Conservation (phyloP, 495 filamentous ascomycete species). For the Chaetomium tenue region DNA sequence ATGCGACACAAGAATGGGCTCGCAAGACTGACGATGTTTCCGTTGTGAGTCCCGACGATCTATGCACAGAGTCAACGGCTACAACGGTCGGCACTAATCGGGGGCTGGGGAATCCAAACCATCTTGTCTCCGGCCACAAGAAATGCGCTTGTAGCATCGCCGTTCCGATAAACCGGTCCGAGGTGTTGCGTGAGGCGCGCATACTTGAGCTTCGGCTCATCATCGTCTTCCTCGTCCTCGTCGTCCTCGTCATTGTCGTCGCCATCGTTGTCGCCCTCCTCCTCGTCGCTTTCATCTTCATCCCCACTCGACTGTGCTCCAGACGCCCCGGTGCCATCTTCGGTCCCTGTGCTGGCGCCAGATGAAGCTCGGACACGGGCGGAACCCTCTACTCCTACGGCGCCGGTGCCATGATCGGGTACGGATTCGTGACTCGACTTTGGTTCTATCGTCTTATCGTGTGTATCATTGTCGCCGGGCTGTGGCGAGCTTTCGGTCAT, state of each 20-base stretch:
- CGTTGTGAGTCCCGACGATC: conserved; percentile 95
- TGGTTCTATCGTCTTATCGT: conserved; percentile 14
- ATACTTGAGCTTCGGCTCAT: conserved; percentile 95
- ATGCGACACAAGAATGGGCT: not conserved
- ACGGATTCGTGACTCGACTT: conserved; percentile 14
- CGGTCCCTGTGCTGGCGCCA: conserved; percentile 9
- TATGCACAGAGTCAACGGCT: conserved; percentile 33
- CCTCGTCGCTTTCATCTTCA: conserved; percentile 22
- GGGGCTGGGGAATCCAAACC: conserved; percentile 51
- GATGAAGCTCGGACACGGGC: conserved; percentile 7
- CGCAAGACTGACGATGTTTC: conserved; percentile 73
- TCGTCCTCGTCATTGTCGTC: conserved; percentile 41
- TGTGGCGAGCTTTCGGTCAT: conserved; percentile 49
- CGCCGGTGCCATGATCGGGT: conserved; percentile 17
- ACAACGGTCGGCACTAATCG: not conserved
- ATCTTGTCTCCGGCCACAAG: conserved; percentile 93
- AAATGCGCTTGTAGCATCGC: conserved; percentile 88
- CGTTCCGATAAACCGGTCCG: conserved; percentile 81
- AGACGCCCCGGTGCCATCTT: conserved; percentile 11
- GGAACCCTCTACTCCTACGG: conserved; percentile 8
- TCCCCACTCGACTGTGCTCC: conserved; percentile 5
- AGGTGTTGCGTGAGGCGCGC: conserved; percentile 77
- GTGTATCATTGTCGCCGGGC: conserved; percentile 35
- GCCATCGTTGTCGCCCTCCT: conserved; percentile 37
- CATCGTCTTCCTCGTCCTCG: conserved; percentile 65